These are phyloP conservation scores for Boletellus emodensis DNA, from an alignment of 768 basidiomycete genomes.

Conservation along the genomic window DNA sequence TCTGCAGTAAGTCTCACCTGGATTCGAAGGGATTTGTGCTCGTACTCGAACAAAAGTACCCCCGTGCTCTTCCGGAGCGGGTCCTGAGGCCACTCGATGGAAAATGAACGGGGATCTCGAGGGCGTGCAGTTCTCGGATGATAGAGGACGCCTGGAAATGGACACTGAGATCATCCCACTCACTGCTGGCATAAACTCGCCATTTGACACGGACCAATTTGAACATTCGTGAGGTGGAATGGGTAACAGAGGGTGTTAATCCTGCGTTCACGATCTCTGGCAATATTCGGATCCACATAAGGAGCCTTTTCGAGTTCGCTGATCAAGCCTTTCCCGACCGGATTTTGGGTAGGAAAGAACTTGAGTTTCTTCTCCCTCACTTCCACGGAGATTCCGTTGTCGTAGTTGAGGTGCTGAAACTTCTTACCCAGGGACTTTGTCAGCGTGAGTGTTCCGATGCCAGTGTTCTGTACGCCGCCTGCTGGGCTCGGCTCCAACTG, in stretches of 20 bases:
- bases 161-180: neutral
- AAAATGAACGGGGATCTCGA: slow-evolving; percentile 50
- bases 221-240: slow-evolving; percentile 57
- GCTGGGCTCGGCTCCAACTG: slow-evolving; percentile 44
- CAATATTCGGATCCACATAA: slow-evolving; percentile 52
- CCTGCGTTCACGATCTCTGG: slow-evolving; percentile 45
- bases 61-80: slow-evolving; percentile 46
- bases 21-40: slow-evolving; percentile 61
- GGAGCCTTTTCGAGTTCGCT: slow-evolving; percentile 50
- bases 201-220: slow-evolving; percentile 52
- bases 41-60: slow-evolving; percentile 61
- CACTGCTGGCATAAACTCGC: neutral
- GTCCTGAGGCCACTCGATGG: slow-evolving; percentile 63
- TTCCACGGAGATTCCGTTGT: slow-evolving; percentile 36
- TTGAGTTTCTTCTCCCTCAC: slow-evolving; percentile 40
- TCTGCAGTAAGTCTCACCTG: slow-evolving; percentile 37
- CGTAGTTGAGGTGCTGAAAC: slow-evolving; percentile 43
- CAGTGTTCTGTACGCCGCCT: slow-evolving; percentile 56
- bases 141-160: slow-evolving; percentile 26
- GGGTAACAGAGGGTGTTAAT: slow-evolving; percentile 41
- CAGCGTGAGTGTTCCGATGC: slow-evolving; percentile 38
- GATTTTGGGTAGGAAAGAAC: slow-evolving; percentile 15
- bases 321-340: slow-evolving; percentile 13
- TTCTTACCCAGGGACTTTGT: slow-evolving; percentile 35
- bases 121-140: slow-evolving; percentile 20